phyloP scores from a whole-genome alignment of 2,329 filamentous ascomycete species.

The Myriosclerotinia curreyana region DNA sequence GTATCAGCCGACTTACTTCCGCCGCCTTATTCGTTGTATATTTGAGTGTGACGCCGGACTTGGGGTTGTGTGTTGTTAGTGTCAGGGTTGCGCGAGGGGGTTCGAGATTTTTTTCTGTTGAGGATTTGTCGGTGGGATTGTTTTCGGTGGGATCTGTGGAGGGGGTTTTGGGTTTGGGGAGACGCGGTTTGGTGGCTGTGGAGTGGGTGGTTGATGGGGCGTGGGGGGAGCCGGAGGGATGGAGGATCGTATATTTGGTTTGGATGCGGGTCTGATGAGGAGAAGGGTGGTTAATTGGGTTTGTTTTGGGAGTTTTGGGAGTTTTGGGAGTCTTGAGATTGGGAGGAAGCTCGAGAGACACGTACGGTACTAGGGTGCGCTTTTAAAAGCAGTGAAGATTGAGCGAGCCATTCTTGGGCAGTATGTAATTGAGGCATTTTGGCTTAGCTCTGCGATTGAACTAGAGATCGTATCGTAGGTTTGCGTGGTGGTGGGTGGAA shows the following conservation, averaged over 20 bases:
- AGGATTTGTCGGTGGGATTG: slow-evolving; percentile 35
- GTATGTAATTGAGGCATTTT: slow-evolving; percentile 78
- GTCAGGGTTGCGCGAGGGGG: slow-evolving; percentile 67
- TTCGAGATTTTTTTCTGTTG: slow-evolving; percentile 39
- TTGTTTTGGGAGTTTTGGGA: slow-evolving; percentile 17
- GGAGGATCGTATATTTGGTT: slow-evolving; percentile 79
- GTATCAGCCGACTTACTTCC: slow-evolving; percentile 81
- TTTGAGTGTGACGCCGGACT: slow-evolving; percentile 78
- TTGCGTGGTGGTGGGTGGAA: neutral
- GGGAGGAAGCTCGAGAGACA: slow-evolving; percentile 26
- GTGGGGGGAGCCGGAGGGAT: slow-evolving; percentile 39
- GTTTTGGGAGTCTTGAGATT: slow-evolving; percentile 13
- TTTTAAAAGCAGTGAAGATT: slow-evolving; percentile 80
- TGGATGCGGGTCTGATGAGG: slow-evolving; percentile 74
- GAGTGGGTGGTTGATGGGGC: slow-evolving; percentile 28
- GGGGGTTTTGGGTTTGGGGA: slow-evolving; percentile 36
- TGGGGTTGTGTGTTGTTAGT: slow-evolving; percentile 86
- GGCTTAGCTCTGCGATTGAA: neutral
- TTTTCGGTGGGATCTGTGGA: slow-evolving; percentile 33
- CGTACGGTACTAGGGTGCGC: slow-evolving; percentile 80
- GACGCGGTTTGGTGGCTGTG: slow-evolving; percentile 30
- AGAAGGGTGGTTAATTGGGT: slow-evolving; percentile 21
- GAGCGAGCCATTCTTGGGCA: slow-evolving; percentile 86
- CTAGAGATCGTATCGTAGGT: neutral
- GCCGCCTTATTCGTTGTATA: slow-evolving; percentile 89